Conservation (phyloP, 2,329 filamentous ascomycete species). For the Penicillium sp. region DNA sequence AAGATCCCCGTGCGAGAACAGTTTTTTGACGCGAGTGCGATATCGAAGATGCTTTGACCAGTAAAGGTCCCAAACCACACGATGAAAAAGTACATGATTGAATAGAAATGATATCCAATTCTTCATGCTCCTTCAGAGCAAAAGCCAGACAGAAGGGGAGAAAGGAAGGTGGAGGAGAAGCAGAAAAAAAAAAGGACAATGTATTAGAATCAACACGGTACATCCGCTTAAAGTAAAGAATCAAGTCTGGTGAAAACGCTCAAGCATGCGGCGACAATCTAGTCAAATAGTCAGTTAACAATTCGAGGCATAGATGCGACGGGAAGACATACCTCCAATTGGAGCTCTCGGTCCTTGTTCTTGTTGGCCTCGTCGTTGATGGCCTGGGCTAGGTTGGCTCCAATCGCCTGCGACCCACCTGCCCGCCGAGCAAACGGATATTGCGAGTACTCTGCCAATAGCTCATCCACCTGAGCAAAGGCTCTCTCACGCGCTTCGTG, state of each 20-base stretch:
- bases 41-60: constrained; percentile 23
- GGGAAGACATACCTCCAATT: constrained; percentile 72
- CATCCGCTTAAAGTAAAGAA: constrained; percentile 69
- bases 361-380: constrained; percentile 83
- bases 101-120: constrained; percentile 17
- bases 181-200: constrained; percentile 18
- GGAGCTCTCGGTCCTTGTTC: constrained; percentile 88
- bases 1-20: constrained; percentile 25
- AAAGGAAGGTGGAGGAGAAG: constrained; percentile 9
- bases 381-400: constrained; percentile 85
- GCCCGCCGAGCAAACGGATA: constrained; percentile 88
- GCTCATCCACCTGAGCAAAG: constrained; percentile 94
- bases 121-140: not conserved
- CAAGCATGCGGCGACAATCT: constrained; percentile 88
- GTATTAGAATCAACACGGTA: constrained; percentile 24
- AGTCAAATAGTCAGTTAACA: constrained; percentile 15
- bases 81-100: constrained; percentile 29
- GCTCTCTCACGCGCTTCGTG: constrained; percentile 92
- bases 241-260: constrained; percentile 97
- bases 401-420: constrained; percentile 76
- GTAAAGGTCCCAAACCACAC: constrained; percentile 21
- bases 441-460: constrained; percentile 93
- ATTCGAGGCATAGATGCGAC: not conserved
- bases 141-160: constrained; percentile 6
- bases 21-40: constrained; percentile 26